phyloP scores from a whole-genome alignment of 2,329 filamentous ascomycete species.

The Neofusicoccum umdonicola region DNA sequence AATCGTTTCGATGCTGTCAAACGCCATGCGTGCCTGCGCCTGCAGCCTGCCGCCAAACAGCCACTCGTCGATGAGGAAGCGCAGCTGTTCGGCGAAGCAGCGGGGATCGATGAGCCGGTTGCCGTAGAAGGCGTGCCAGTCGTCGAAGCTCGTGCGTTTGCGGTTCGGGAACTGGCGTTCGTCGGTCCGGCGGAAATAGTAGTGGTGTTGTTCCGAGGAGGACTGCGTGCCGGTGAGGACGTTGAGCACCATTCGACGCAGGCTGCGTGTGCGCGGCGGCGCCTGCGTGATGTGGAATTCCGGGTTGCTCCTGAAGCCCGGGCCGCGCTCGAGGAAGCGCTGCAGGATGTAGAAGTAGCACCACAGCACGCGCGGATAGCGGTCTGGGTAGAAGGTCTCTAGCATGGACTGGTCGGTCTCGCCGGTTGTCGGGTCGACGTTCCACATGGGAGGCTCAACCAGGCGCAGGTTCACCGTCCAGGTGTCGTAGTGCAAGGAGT shows the following conservation, averaged over 20 bases:
- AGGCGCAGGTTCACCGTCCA: background rate
- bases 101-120: background rate
- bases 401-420: slow-evolving; percentile 14
- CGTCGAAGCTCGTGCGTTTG: background rate
- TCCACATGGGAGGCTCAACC: background rate
- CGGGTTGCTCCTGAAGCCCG: background rate
- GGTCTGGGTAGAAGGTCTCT: slow-evolving; percentile 6
- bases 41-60: background rate
- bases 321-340: slow-evolving; percentile 11
- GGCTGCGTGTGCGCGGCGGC: slow-evolving; percentile 1
- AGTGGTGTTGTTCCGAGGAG: background rate
- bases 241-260: background rate
- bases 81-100: background rate
- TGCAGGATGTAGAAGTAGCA: slow-evolving; percentile 3
- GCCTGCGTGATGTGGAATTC: slow-evolving; percentile 7
- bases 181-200: background rate
- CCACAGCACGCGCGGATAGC: slow-evolving; percentile 7
- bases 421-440: background rate
- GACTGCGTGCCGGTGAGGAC: background rate
- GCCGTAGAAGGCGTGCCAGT: background rate
- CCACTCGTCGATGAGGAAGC: background rate
- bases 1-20: background rate
- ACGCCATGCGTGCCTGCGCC: background rate
- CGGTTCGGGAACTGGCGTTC: background rate
- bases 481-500: slow-evolving; percentile 8